Conservation (phyloP, 768 basidiomycete genomes). For the Collybia sordida region DNA sequence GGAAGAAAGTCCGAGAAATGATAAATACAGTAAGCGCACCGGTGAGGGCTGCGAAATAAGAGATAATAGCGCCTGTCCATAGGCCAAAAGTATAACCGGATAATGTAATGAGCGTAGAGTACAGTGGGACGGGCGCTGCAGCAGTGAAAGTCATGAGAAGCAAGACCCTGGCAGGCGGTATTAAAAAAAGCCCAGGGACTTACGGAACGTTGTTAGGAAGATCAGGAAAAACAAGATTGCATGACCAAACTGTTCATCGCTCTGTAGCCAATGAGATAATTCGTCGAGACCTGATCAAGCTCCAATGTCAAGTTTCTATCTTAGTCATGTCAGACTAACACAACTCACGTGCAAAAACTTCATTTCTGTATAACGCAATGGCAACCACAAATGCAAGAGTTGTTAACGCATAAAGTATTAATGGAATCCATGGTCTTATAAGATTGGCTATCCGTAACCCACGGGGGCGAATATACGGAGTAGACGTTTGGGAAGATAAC, state of each 20-base stretch:
- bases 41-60: constrained; percentile 81
- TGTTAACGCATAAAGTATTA: constrained; percentile 75
- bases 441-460: constrained; percentile 55
- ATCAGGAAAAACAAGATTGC: constrained; percentile 80
- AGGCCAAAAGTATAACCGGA: constrained; percentile 91
- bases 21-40: constrained; percentile 86
- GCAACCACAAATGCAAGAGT: constrained; percentile 76
- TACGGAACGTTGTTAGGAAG: constrained; percentile 86
- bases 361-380: constrained; percentile 79
- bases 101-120: constrained; percentile 90
- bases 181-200: constrained; percentile 27
- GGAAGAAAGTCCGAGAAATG: constrained; percentile 73
- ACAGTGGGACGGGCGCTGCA: constrained; percentile 84
- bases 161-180: background rate
- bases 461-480: constrained; percentile 42
- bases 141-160: constrained; percentile 3
- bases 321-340: background rate
- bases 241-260: constrained; percentile 72
- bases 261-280: constrained; percentile 75
- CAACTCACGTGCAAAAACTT: constrained; percentile 77
- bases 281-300: constrained; percentile 68
- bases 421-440: constrained; percentile 75
- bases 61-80: constrained; percentile 81
- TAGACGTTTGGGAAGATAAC: constrained; percentile 15
- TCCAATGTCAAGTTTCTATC: background rate